Evolutionary conservation across 192 early-diverging fungal species (phyloP).

Genomic region (Coemansia aciculifera): DNA sequence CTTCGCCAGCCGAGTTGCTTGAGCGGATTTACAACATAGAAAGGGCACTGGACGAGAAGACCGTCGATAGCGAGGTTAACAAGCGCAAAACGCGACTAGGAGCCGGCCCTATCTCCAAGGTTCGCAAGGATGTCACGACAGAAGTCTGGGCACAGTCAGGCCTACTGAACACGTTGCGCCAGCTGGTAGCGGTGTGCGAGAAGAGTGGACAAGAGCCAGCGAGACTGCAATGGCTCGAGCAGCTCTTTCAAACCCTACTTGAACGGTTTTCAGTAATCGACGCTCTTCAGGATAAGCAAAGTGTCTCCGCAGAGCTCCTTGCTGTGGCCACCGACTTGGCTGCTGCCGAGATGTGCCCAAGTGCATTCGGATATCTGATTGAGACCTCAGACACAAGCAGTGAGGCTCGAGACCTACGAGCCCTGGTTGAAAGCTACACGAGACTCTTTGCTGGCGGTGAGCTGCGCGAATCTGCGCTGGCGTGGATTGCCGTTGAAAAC

Average conservation of each 20-base stretch:
- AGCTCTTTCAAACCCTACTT: slow-evolving; percentile 25
- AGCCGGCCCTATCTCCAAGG: slow-evolving; percentile 61
- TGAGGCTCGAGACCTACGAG: background rate
- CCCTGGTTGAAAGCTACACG: slow-evolving; percentile 14
- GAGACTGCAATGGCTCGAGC: slow-evolving; percentile 21
- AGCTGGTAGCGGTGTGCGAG: slow-evolving; percentile 22
- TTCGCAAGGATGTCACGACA: slow-evolving; percentile 62
- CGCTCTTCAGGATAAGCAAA: background rate
- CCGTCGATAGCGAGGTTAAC: slow-evolving; percentile 62
- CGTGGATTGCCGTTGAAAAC: slow-evolving; percentile 15
- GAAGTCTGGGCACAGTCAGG: slow-evolving; percentile 68
- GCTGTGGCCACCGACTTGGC: slow-evolving; percentile 30
- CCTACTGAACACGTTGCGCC: slow-evolving; percentile 35
- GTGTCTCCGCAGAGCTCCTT: slow-evolving; percentile 22
- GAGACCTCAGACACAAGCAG: slow-evolving; percentile 16
- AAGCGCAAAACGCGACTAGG: slow-evolving; percentile 67
- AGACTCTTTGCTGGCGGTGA: slow-evolving; percentile 16
- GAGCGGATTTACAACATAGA: slow-evolving; percentile 50
- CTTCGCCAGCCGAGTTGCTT: slow-evolving; percentile 30
- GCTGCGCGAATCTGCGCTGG: slow-evolving; percentile 13
- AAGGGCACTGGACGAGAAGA: slow-evolving; percentile 46
- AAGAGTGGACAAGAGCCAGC: background rate
- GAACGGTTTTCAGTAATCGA: slow-evolving; percentile 21
- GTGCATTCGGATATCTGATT: slow-evolving; percentile 43
- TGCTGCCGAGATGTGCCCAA: slow-evolving; percentile 11